Conservation (phyloP, 257 asterid genomes). For the Nicotiana obtusifolia region DNA sequence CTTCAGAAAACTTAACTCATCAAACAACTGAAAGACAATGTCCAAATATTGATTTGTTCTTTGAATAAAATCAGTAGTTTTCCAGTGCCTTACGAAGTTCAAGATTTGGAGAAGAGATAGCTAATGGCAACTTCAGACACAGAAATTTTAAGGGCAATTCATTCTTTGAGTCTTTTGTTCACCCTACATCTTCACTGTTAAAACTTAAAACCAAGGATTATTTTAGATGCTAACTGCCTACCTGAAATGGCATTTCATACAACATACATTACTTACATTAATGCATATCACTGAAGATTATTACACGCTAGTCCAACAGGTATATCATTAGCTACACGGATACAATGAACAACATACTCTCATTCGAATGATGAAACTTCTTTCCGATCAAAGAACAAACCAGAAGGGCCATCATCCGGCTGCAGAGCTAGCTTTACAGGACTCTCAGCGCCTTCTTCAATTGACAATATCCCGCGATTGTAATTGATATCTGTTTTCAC, state of each 20-base stretch:
- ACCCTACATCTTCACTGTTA: no score
- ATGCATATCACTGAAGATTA: not conserved
- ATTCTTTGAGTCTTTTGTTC: no score
- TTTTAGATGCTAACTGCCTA: no score
- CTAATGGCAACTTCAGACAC: no score
- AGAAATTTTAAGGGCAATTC: no score
- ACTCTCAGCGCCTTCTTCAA: conserved; percentile 31
- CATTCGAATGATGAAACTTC: conserved; percentile 14
- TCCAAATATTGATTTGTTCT: no score
- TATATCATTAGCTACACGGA: not conserved
- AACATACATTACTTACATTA: not conserved
- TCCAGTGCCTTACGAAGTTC: no score
- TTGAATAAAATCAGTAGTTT: no score
- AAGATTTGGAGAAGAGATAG: no score
- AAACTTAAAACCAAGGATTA: no score
- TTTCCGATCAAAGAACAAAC: conserved; percentile 18
- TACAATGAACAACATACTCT: not conserved
- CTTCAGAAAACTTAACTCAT: no score
- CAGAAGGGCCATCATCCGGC: conserved; percentile 37
- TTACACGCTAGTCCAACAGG: not conserved
- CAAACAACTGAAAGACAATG: no score
- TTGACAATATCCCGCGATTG: conserved; percentile 18
- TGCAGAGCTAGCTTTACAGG: conserved; percentile 29
- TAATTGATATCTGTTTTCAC: conserved; percentile 31
- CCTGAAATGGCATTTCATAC: not conserved